Percentiles rank a stretch among this genome's conserved stretches.
These are phyloP conservation scores for Phymatotrichopsis omnivora DNA, from an alignment of 2,329 filamentous ascomycete genomes.

Conservation along the genomic window DNA sequence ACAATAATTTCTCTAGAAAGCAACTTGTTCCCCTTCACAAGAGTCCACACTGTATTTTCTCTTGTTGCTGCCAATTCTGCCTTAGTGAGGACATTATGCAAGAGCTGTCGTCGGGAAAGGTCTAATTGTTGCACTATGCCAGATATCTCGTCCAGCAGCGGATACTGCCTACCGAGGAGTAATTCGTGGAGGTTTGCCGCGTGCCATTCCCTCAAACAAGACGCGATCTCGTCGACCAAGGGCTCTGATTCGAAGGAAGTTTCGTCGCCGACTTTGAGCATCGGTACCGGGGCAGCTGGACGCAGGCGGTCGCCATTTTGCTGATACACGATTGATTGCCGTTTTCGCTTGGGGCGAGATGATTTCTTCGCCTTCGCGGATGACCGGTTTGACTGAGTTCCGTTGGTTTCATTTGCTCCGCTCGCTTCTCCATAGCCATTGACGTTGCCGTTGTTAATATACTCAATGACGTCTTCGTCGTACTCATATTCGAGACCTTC, in stretches of 20 bases:
- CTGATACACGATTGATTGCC: conserved; percentile 12
- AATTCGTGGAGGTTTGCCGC: conserved; percentile 92
- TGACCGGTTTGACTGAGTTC: too few species aligned
- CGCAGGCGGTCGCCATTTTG: conserved; percentile 54
- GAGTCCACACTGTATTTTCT: conserved; percentile 88
- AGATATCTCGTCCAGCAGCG: conserved; percentile 68
- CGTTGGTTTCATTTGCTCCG: too few species aligned
- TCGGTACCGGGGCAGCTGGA: conserved; percentile 84
- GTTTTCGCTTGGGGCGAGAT: conserved; percentile 17
- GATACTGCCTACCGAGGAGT: conserved; percentile 71
- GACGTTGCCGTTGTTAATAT: conserved; percentile 7
- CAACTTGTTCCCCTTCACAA: conserved; percentile 89
- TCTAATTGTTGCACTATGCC: conserved; percentile 74
- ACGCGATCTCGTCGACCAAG: conserved; percentile 93
- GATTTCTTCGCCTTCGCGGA: too few species aligned
- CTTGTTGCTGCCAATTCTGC: conserved; percentile 72
- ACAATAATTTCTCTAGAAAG: conserved; percentile 92
- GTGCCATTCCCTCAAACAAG: conserved; percentile 95
- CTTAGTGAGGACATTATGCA: conserved; percentile 85
- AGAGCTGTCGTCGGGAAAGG: conserved; percentile 72
- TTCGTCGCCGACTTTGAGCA: conserved; percentile 96
- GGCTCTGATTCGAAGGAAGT: conserved; percentile 83
- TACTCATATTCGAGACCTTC: conserved; percentile 2
- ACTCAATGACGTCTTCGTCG: conserved; percentile 17
- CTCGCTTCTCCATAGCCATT: too few species aligned